A percentile compares a stretch with the other conserved stretches of the same genome.
These are phyloP conservation scores for Fusarium goolgardi DNA, from an alignment of 2,329 filamentous ascomycete species.

Conservation along the genomic window DNA sequence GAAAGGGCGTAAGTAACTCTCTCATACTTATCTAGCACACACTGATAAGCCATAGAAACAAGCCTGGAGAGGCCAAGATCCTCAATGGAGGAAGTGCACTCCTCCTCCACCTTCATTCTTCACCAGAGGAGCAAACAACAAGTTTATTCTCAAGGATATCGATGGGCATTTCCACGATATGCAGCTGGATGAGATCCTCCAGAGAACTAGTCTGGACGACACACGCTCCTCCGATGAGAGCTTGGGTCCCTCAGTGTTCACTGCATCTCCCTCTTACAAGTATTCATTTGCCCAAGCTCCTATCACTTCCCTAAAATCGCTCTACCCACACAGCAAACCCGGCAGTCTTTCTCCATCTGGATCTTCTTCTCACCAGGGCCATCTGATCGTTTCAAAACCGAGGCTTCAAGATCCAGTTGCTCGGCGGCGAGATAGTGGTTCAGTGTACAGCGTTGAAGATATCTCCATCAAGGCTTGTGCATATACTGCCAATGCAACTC, in stretches of 20 bases:
- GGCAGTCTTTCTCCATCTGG: background rate
- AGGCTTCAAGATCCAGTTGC: slow-evolving; percentile 14
- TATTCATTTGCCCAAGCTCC: slow-evolving; percentile 33
- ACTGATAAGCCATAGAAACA: slow-evolving; percentile 14
- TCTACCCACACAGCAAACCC: slow-evolving; percentile 2
- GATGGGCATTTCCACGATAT: slow-evolving; percentile 2
- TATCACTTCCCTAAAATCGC: slow-evolving; percentile 11
- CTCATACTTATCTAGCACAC: fast-evolving
- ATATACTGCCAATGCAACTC: slow-evolving; percentile 15
- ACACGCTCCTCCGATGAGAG: slow-evolving; percentile 20
- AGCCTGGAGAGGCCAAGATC: background rate
- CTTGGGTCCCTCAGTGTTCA: slow-evolving; percentile 14
- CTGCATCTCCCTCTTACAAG: slow-evolving; percentile 27
- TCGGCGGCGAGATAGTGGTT: slow-evolving; percentile 16
- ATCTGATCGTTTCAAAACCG: slow-evolving; percentile 9
- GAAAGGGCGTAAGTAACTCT: background rate
- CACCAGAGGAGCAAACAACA: slow-evolving; percentile 5
- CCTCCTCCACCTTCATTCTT: slow-evolving; percentile 15
- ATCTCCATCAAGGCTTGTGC: background rate
- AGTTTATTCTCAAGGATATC: background rate
- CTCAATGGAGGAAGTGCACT: slow-evolving; percentile 2
- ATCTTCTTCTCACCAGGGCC: background rate
- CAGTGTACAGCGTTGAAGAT: slow-evolving; percentile 4
- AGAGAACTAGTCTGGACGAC: slow-evolving; percentile 15
- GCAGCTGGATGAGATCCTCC: background rate